phyloP scores from a whole-genome alignment of 1,139 yeast genomes.

The Sugiyamaella castrensis region DNA sequence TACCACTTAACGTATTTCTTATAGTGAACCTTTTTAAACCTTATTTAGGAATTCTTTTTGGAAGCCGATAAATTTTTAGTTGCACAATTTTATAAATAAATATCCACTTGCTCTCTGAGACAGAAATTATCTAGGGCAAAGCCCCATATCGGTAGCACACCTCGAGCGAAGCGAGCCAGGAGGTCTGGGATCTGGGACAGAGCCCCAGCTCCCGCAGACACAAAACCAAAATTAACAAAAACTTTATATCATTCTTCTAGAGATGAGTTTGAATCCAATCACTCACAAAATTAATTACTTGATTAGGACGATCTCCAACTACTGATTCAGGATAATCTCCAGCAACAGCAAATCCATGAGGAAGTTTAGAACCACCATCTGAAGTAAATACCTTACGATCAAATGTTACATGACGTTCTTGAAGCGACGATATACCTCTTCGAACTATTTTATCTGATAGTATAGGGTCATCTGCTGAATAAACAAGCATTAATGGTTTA shows the following conservation, averaged over 20 bases:
- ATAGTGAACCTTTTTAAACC: slow-evolving; percentile 18
- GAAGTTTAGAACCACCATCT: slow-evolving; percentile 28
- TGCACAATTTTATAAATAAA: too few relatives aligned
- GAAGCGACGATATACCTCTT: slow-evolving; percentile 26
- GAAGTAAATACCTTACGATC: slow-evolving; percentile 26
- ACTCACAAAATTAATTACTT: slow-evolving; percentile 27
- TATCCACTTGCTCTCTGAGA: too few relatives aligned
- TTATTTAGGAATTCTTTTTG: slow-evolving; percentile 11
- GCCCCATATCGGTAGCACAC: too few relatives aligned
- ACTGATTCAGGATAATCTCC: slow-evolving; percentile 38
- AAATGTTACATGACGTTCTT: slow-evolving; percentile 25
- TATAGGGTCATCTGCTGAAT: slow-evolving; percentile 35
- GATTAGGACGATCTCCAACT: slow-evolving; percentile 36
- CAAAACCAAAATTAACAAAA: neutral
- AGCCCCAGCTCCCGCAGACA: neutral
- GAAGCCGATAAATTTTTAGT: too few relatives aligned
- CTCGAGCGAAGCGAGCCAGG: slow-evolving; percentile 2
- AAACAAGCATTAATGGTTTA: slow-evolving; percentile 37
- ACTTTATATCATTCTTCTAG: slow-evolving; percentile 6
- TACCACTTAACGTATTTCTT: slow-evolving; percentile 33
- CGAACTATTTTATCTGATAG: slow-evolving; percentile 28
- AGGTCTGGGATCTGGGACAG: neutral
- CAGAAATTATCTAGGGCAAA: too few relatives aligned
- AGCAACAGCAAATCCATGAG: slow-evolving; percentile 44
- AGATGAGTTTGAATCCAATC: slow-evolving; percentile 29